Percentiles rank a stretch among this genome's conserved stretches.
Conservation (phyloP, 2,329 filamentous ascomycete species). For the Coniochaeta ligniaria region DNA sequence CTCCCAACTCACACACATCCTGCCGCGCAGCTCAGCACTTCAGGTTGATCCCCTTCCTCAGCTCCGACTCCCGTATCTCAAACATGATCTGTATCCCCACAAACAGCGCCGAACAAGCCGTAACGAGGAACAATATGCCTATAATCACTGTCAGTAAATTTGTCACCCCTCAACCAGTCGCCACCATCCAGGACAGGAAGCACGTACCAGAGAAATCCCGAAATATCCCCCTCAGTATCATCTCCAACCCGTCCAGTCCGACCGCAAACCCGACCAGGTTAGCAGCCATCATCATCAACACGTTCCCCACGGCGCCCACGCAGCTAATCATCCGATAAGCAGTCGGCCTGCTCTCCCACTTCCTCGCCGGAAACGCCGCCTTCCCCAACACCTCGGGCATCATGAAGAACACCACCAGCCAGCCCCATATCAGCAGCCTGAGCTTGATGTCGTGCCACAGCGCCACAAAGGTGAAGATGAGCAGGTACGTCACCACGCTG, state of each 20-base stretch:
- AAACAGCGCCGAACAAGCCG: constrained; percentile 69
- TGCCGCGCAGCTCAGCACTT: constrained; percentile 51
- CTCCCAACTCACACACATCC: neutral
- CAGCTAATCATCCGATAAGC: constrained; percentile 75
- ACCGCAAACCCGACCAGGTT: constrained; percentile 95
- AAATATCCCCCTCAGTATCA: constrained; percentile 67
- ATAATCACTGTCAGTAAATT: constrained; percentile 13
- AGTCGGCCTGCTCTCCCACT: constrained; percentile 63
- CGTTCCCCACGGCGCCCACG: constrained; percentile 71
- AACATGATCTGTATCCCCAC: constrained; percentile 93
- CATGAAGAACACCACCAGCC: constrained; percentile 92
- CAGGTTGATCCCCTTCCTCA: constrained; percentile 70
- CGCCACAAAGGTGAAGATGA: constrained; percentile 93
- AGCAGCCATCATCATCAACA: constrained; percentile 92
- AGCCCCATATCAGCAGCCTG: constrained; percentile 87
- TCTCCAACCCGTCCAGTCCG: constrained; percentile 78
- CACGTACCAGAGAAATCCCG: constrained; percentile 61
- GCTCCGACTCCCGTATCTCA: constrained; percentile 81
- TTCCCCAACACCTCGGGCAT: constrained; percentile 74
- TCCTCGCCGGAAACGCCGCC: constrained; percentile 63
- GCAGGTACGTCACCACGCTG: constrained; percentile 67
- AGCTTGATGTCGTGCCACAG: constrained; percentile 97
- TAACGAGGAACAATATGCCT: constrained; percentile 67
- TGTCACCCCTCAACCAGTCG: neutral
- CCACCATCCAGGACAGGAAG: neutral